phyloP scores from a whole-genome alignment of 169 alveolate species.

The Ichthyophthirius multifiliis region DNA sequence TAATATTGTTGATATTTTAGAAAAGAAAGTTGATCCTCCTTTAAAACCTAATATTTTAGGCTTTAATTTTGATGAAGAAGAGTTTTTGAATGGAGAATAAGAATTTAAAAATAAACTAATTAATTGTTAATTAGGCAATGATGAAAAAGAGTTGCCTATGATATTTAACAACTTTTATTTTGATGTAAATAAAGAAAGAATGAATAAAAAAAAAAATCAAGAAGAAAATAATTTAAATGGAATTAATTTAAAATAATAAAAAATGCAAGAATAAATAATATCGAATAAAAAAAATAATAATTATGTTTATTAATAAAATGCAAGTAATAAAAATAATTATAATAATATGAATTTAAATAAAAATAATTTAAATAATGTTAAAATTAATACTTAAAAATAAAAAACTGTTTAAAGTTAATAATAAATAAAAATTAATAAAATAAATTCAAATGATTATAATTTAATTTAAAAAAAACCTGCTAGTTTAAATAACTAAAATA shows the following conservation, averaged over 20 bases:
- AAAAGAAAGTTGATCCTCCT: constrained; percentile 41
- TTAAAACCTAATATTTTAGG: constrained; percentile 20
- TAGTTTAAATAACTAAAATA: neutral
- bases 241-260: neutral
- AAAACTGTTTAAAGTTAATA: neutral
- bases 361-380: neutral
- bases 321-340: neutral
- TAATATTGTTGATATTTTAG: constrained; percentile 33
- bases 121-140: neutral
- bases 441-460: neutral
- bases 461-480: neutral
- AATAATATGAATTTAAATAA: neutral
- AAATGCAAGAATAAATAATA: neutral
- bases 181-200: constrained; percentile 4
- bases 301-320: neutral
- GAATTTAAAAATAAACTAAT: neutral
- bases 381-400: neutral
- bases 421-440: neutral
- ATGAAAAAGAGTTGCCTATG: constrained; percentile 16
- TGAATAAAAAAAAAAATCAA: neutral
- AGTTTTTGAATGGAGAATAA: constrained; percentile 21
- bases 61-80: constrained; percentile 42
- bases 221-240: constrained; percentile 4
- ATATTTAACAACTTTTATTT: constrained; percentile 31
- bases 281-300: neutral